Conservation (phyloP, 2,329 filamentous ascomycete species). For the Plectosphaerella sp. region DNA sequence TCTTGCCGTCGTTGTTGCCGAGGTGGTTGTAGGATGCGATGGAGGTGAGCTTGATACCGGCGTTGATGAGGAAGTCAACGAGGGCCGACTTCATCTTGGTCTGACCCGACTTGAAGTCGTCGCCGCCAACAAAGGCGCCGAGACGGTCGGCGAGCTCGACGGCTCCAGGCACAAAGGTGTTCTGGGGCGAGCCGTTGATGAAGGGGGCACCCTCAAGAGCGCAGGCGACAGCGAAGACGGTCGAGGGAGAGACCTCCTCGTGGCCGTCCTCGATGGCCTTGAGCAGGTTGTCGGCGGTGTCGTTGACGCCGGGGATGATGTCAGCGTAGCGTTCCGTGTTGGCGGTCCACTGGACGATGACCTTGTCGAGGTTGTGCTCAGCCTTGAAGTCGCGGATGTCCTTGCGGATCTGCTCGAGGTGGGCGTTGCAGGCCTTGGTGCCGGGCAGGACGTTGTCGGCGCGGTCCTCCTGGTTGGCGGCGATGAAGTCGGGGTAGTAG, state of each 20-base stretch:
- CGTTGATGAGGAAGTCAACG: constrained; percentile 97
- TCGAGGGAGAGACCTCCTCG: constrained; percentile 89
- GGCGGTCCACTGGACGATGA: constrained; percentile 97
- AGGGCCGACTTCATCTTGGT: constrained; percentile 99
- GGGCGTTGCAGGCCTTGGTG: constrained; percentile 75
- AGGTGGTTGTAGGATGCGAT: constrained; percentile 99
- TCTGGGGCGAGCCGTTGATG: constrained; percentile 99
- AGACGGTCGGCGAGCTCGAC: constrained; percentile 85
- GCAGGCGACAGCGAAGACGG: constrained; percentile 89
- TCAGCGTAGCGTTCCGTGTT: constrained; percentile 98
- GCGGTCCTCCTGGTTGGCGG: constrained; percentile 94
- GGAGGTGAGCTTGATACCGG: constrained; percentile 96
- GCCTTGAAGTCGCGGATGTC: constrained; percentile 93
- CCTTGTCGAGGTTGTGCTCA: constrained; percentile 80
- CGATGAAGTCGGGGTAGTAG: constrained; percentile 99
- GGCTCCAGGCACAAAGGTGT: constrained; percentile 94
- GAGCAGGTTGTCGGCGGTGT: constrained; percentile 91
- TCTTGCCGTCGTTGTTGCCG: constrained; percentile 99
- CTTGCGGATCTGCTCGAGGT: constrained; percentile 88
- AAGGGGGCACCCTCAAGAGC: constrained; percentile 89
- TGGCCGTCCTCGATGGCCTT: constrained; percentile 83
- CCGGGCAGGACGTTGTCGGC: constrained; percentile 88
- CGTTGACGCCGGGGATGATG: constrained; percentile 82
- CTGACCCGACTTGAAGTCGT: constrained; percentile 99
- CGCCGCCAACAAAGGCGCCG: constrained; percentile 87